Evolutionary conservation across 2,329 filamentous ascomycete species (phyloP).

Genomic region (Domatiomyces globalis): DNA sequence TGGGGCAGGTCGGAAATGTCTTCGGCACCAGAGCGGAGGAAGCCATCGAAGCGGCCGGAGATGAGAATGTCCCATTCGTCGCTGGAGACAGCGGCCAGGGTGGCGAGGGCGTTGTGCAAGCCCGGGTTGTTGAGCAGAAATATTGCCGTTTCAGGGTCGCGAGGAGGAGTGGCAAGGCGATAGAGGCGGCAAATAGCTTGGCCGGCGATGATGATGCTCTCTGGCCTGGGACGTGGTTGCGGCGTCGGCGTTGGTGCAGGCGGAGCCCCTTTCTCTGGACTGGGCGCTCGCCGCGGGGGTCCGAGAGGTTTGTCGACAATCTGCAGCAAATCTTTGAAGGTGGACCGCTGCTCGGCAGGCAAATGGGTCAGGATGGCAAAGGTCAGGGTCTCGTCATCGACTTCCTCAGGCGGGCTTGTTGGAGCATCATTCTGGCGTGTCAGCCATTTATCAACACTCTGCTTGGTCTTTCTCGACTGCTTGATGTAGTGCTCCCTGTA

Average conservation of each 20-base stretch:
- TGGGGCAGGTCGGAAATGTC: slow-evolving; percentile 22
- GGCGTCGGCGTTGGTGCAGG: slow-evolving; percentile 53
- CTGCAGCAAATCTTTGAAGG: slow-evolving; percentile 67
- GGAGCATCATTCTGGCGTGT: slow-evolving; percentile 56
- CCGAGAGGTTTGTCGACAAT: slow-evolving; percentile 36
- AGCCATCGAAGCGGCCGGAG: slow-evolving; percentile 88
- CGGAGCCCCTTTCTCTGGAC: slow-evolving; percentile 10
- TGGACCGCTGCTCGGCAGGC: slow-evolving; percentile 56
- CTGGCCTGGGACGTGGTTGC: slow-evolving; percentile 48
- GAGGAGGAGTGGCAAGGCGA: slow-evolving; percentile 54
- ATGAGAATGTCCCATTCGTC: slow-evolving; percentile 96
- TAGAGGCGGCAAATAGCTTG: slow-evolving; percentile 75
- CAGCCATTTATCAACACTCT: slow-evolving; percentile 85
- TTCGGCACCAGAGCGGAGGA: slow-evolving; percentile 85
- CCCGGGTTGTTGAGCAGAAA: slow-evolving; percentile 71
- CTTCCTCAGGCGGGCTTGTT: slow-evolving; percentile 65
- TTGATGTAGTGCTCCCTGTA: slow-evolving; percentile 84
- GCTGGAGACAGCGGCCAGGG: slow-evolving; percentile 70
- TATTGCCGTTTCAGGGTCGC: slow-evolving; percentile 73
- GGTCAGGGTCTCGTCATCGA: slow-evolving; percentile 83
- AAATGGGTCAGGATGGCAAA: slow-evolving; percentile 90
- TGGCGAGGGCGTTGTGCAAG: slow-evolving; percentile 75
- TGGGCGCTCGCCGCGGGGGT: slow-evolving; percentile 15
- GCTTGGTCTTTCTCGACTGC: slow-evolving; percentile 82
- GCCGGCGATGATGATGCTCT: slow-evolving; percentile 60